Evolutionary conservation across 2,329 filamentous ascomycete species (phyloP).

Genomic region (Cytospora schulzeri): DNA sequence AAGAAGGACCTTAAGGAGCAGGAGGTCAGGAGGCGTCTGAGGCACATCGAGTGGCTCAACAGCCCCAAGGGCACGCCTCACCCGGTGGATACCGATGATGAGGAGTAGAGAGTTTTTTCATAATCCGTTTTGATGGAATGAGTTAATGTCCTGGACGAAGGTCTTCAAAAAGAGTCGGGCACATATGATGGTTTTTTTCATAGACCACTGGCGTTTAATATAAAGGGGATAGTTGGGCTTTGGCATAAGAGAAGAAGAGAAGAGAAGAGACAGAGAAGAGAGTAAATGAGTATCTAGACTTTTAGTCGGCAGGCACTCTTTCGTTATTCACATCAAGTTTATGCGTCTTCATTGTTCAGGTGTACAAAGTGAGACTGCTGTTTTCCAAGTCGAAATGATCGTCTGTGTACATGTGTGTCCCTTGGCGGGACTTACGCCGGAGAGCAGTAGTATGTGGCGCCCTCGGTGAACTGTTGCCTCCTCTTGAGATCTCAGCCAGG

Average conservation of each 20-base stretch:
- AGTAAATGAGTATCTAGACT: not conserved
- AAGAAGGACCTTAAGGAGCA: constrained; percentile 94
- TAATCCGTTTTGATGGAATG: not conserved
- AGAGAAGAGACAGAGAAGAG: too few relatives aligned
- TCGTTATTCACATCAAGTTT: not conserved
- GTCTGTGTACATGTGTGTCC: too few relatives aligned
- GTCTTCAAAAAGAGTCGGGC: constrained; percentile 1
- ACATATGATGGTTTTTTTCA: not conserved
- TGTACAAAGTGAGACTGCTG: not conserved
- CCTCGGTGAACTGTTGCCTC: too few relatives aligned
- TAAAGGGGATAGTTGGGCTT: not conserved
- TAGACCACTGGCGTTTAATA: not conserved
- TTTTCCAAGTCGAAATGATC: too few relatives aligned
- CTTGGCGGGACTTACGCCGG: too few relatives aligned
- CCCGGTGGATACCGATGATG: constrained; percentile 76
- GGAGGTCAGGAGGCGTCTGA: constrained; percentile 81
- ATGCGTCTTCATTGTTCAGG: not conserved
- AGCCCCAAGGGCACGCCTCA: constrained; percentile 82
- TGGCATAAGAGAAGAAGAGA: not conserved
- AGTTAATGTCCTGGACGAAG: not conserved
- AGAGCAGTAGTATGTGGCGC: too few relatives aligned
- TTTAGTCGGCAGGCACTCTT: not conserved
- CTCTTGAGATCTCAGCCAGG: too few relatives aligned
- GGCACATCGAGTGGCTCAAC: constrained; percentile 85
- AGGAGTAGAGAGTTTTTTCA: constrained; percentile 48